Evolutionary conservation across 441 rosid genomes (phyloP), one percentile per base, ranked within the genome.

Genomic region (Pelargonium citronellum): DNA sequence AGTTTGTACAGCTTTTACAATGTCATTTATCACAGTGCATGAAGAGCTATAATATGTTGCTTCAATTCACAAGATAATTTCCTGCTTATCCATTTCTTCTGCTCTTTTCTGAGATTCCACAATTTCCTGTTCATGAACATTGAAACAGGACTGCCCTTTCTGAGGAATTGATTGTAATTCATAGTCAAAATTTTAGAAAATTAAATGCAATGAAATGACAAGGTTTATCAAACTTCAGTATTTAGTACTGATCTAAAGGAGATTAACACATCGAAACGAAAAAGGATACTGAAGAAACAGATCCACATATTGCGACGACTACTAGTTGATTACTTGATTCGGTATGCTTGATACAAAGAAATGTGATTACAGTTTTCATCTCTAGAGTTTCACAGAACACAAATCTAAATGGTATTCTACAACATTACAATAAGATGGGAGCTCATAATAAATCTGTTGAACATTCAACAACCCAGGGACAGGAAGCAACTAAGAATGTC

Each of bases 391-490:
- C 80, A 12, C 17, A 19, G 44, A 27, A 22, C 51, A 63, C 44
- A 39, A 53, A 47, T 49, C 70, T 67, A 76, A 47, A 69, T 67
- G 43, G 44, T 67, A 57, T 74, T 63, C 22, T 77, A 81, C 73
- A 79, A 78, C 71, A 70, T 74, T 79, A 79, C 74, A 70, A 46
- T 68, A 55, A 75, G 37, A 73, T 6, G 71, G 71, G n/a, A 71
- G 58, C 77, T 76, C 57, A 74, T 27, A 17, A 64, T 67, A 71
- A 7, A 55, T 55, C 61, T 55, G 20, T 55, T 55, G 22, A 16
- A 55, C 24, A 55, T 55, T 55, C 9, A 55, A 16, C 17, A 55
- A 16, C 22, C 1, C 22, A 17, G 1, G 17, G 61, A 55, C 61
- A 17, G 4, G 61, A 5, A 55, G 20, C 41, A 37, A 37, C 41